phyloP scores from a whole-genome alignment of 768 basidiomycete species.

The Podaxis mareebaensis region DNA sequence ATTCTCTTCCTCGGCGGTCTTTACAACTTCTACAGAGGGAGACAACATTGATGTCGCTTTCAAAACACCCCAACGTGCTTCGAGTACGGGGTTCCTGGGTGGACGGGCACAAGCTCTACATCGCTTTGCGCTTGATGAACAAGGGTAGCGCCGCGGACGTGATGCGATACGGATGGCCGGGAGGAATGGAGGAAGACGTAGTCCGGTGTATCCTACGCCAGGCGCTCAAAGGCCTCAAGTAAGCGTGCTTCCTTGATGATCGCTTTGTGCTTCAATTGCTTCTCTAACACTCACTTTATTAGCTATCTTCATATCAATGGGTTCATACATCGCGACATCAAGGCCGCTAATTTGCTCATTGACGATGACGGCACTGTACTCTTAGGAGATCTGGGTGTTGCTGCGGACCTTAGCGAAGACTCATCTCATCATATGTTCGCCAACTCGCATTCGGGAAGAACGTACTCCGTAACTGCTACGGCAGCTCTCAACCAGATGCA shows the following conservation, averaged over 20 bases:
- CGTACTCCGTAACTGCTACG: conserved; percentile 30
- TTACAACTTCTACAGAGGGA: conserved; percentile 79
- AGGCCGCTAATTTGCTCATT: conserved; percentile 91
- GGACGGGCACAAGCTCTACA: conserved; percentile 78
- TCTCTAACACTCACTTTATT: conserved; percentile 6
- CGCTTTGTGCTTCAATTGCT: conserved; percentile 10
- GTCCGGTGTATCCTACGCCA: conserved; percentile 83
- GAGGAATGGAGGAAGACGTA: conserved; percentile 92
- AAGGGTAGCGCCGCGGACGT: conserved; percentile 85
- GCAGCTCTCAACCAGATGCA: conserved; percentile 31
- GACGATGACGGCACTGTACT: conserved; percentile 91
- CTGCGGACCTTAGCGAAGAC: conserved; percentile 79
- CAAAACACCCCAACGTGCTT: conserved; percentile 91
- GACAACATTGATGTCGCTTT: conserved; percentile 89
- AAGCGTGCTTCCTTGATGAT: conserved; percentile 25
- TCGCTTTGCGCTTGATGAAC: conserved; percentile 88
- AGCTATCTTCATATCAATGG: conserved; percentile 90
- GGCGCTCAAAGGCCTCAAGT: conserved; percentile 87
- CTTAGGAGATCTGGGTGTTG: conserved; percentile 90
- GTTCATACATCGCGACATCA: conserved; percentile 92
- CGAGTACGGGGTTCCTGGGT: conserved; percentile 92
- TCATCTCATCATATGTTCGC: conserved; percentile 35
- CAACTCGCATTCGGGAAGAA: conserved; percentile 27
- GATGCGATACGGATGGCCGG: conserved; percentile 81
- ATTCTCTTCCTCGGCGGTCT: conserved; percentile 69